phyloP scores from a whole-genome alignment of 176 grass and related monocot genomes.

The Musa beccarii region DNA sequence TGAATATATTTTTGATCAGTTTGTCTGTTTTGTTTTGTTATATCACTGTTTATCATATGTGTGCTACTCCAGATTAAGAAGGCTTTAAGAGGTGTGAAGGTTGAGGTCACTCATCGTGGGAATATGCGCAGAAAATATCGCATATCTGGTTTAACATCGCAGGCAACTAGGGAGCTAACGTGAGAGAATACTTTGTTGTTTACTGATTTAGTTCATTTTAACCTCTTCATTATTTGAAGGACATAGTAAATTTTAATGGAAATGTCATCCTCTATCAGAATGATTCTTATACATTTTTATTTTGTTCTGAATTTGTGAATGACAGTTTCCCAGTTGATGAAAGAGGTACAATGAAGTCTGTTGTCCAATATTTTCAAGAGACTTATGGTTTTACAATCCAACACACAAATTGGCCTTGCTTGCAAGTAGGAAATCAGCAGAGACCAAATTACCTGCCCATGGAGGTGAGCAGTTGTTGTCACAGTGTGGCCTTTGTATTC shows the following conservation, averaged over 20 bases:
- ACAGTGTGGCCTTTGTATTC: background rate
- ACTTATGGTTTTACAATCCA: constrained; percentile 85
- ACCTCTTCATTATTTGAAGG: no score
- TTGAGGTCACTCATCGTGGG: constrained; percentile 91
- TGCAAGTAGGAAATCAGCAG: constrained; percentile 76
- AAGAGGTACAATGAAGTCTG: constrained; percentile 67
- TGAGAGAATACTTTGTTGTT: constrained; percentile 23
- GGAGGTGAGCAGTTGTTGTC: constrained; percentile 45
- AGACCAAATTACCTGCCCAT: constrained; percentile 92
- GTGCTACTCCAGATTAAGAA: constrained; percentile 68
- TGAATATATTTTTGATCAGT: background rate
- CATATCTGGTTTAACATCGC: constrained; percentile 74
- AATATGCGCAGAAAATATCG: constrained; percentile 83
- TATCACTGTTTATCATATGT: background rate
- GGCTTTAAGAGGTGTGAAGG: constrained; percentile 79
- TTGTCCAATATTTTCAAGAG: constrained; percentile 94
- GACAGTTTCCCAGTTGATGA: constrained; percentile 79
- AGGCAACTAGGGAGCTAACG: constrained; percentile 69
- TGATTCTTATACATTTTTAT: background rate
- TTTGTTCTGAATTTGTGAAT: constrained; percentile 1
- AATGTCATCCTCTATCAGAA: no score
- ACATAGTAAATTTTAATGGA: no score
- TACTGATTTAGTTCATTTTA: background rate
- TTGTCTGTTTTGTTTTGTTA: background rate
- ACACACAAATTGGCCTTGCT: constrained; percentile 73